A percentile compares a stretch with the other conserved stretches of the same genome.
These are phyloP conservation scores for Chimonanthus salicifolius DNA, from an alignment of 164 flowering plant species.

Conservation along the genomic window DNA sequence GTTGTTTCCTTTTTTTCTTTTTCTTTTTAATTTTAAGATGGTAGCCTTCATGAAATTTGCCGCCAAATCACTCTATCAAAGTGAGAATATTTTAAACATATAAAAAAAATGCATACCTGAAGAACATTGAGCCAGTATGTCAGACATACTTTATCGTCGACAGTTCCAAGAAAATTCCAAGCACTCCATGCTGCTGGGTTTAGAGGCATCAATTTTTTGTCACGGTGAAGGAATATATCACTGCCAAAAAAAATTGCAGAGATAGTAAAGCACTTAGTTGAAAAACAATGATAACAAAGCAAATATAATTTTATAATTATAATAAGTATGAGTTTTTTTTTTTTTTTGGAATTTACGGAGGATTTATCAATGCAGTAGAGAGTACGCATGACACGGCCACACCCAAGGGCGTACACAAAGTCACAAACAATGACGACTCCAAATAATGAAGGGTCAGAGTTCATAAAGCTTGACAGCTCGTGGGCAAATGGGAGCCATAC, in stretches of 20 bases:
- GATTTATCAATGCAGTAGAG: too few relatives aligned
- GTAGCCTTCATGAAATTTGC: not conserved
- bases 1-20: too few relatives aligned
- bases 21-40: not conserved
- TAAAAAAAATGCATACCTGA: constrained; percentile 50
- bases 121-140: constrained; percentile 95
- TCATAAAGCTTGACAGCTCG: too few relatives aligned
- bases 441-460: too few relatives aligned
- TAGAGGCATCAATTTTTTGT: constrained; percentile 76
- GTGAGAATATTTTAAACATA: too few relatives aligned
- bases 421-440: too few relatives aligned
- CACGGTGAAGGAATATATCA: constrained; percentile 84
- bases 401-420: too few relatives aligned
- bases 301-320: not conserved
- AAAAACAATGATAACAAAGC: not conserved
- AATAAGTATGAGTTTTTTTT: too few relatives aligned
- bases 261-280: constrained; percentile 1
- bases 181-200: constrained; percentile 97
- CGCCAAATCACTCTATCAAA: too few relatives aligned
- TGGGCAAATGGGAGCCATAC: too few relatives aligned
- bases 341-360: too few relatives aligned
- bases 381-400: too few relatives aligned
- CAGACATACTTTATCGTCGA: constrained; percentile 58
- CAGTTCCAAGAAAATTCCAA: constrained; percentile 90
- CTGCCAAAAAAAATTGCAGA: constrained; percentile 41